Percentiles rank a stretch among this genome's conserved stretches.
These are phyloP conservation scores for Beta macrorhiza DNA, from an alignment of 179 eudicot genomes.

Conservation along the genomic window DNA sequence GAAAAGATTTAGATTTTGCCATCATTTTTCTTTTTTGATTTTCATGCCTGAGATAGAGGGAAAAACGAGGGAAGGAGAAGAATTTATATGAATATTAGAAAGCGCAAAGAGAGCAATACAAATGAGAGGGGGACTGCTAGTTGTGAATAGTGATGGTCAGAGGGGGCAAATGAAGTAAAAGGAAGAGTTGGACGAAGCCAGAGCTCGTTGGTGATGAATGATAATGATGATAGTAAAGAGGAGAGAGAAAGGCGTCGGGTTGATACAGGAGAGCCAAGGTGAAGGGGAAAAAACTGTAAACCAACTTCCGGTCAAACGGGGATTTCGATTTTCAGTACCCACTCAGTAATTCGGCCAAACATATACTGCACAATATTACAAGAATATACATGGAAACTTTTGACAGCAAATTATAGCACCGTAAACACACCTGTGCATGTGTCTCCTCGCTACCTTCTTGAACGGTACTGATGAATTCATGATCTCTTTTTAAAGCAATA, in stretches of 20 bases:
- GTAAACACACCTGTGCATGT: constrained; percentile 65
- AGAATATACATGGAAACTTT: background rate
- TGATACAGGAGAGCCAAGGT: background rate
- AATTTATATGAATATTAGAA: too few relatives aligned
- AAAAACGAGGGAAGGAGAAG: background rate
- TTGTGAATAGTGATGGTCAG: background rate
- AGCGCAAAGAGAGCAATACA: too few relatives aligned
- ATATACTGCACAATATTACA: background rate
- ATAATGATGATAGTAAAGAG: background rate
- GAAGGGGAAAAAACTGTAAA: background rate
- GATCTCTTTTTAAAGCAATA: constrained; percentile 83
- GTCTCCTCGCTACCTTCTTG: constrained; percentile 83
- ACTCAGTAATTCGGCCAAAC: background rate
- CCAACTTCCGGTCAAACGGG: background rate
- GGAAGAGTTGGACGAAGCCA: background rate
- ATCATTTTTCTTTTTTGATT: background rate
- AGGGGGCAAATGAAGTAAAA: background rate
- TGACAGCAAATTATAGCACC: constrained; percentile 15
- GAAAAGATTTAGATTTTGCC: background rate
- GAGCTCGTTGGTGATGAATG: background rate
- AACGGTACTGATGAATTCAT: constrained; percentile 80
- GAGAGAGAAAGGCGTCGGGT: background rate
- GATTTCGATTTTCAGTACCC: background rate
- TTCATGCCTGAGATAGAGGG: background rate
- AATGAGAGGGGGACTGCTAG: background rate